Evolutionary conservation across 2,329 filamentous ascomycete genomes (phyloP).

Genomic region (Coccinonectria pachysandricola): DNA sequence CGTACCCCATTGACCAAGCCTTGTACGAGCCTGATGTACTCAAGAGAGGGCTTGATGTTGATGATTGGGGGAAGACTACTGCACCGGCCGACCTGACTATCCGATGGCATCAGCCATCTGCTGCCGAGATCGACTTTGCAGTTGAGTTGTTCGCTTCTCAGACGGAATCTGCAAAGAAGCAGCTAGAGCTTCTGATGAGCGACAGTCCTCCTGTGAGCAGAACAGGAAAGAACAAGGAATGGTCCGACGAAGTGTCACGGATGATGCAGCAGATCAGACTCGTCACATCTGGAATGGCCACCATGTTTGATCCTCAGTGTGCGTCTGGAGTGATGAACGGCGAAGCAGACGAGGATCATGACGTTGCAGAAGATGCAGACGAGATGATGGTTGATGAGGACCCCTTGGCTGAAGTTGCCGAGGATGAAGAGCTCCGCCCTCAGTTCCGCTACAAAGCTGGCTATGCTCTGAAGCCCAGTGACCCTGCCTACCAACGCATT

Average conservation of each 20-base stretch:
- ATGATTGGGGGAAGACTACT: slow-evolving; percentile 77
- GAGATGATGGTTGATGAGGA: slow-evolving; percentile 35
- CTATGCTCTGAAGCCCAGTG: slow-evolving; percentile 54
- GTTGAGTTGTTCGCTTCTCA: slow-evolving; percentile 82
- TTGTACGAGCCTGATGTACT: slow-evolving; percentile 75
- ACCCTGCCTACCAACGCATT: slow-evolving; percentile 59
- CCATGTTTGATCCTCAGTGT: slow-evolving; percentile 73
- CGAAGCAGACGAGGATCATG: slow-evolving; percentile 37
- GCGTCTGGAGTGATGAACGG: slow-evolving; percentile 44
- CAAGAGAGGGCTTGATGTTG: slow-evolving; percentile 58
- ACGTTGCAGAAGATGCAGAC: slow-evolving; percentile 47
- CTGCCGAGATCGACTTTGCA: slow-evolving; percentile 77
- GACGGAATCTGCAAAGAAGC: slow-evolving; percentile 62
- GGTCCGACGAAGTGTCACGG: slow-evolving; percentile 92
- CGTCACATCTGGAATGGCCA: slow-evolving; percentile 82
- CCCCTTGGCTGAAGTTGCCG: slow-evolving; percentile 53
- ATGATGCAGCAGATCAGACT: slow-evolving; percentile 80
- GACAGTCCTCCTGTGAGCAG: slow-evolving; percentile 74
- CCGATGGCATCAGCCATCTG: slow-evolving; percentile 79
- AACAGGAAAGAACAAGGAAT: slow-evolving; percentile 94
- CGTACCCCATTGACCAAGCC: slow-evolving; percentile 82
- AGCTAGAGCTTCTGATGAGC: slow-evolving; percentile 70
- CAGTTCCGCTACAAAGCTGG: slow-evolving; percentile 85
- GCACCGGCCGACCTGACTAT: slow-evolving; percentile 69
- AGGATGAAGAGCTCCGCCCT: slow-evolving; percentile 74